Percentiles rank a stretch among this genome's conserved stretches.
Conservation (phyloP, 352 stramenopile genomes). For the Phytophthora boehmeriae region DNA sequence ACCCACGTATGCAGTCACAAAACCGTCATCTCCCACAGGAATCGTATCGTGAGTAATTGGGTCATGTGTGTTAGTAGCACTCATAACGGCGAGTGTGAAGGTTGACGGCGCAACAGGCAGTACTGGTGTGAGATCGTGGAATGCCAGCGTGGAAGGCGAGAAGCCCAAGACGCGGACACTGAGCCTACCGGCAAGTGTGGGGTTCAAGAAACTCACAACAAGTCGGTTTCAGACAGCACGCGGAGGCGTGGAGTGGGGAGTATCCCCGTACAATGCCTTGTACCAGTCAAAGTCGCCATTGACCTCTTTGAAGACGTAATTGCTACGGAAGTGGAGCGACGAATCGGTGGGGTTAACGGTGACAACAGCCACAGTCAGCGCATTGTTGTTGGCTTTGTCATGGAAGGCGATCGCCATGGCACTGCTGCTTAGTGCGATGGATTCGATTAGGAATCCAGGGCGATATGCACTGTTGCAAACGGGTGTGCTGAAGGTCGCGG, state of each 20-base stretch:
- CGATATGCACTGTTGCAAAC: slow-evolving; percentile 54
- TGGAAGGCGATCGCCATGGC: slow-evolving; percentile 56
- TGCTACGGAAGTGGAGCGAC: slow-evolving; percentile 43
- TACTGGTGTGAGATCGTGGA: slow-evolving; percentile 59
- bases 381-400: slow-evolving; percentile 61
- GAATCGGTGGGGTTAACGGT: slow-evolving; percentile 31
- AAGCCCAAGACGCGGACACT: slow-evolving; percentile 57
- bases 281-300: slow-evolving; percentile 52
- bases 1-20: slow-evolving; percentile 54
- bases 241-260: slow-evolving; percentile 44
- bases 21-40: slow-evolving; percentile 46
- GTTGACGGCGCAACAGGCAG: slow-evolving; percentile 37
- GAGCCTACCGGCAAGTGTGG: slow-evolving; percentile 42
- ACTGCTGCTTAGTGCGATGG: slow-evolving; percentile 50
- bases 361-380: slow-evolving; percentile 50
- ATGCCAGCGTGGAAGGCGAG: slow-evolving; percentile 41
- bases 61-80: slow-evolving; percentile 5
- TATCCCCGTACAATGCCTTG: slow-evolving; percentile 31
- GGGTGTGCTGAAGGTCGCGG: slow-evolving; percentile 34
- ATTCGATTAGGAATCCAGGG: slow-evolving; percentile 43
- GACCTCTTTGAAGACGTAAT: slow-evolving; percentile 52
- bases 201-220: slow-evolving; percentile 71
- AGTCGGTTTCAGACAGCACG: slow-evolving; percentile 55
- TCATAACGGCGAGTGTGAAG: slow-evolving; percentile 39
- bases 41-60: slow-evolving; percentile 52